Conservation (phyloP, 2,329 filamentous ascomycete genomes). For the Microsporum audouinii region DNA sequence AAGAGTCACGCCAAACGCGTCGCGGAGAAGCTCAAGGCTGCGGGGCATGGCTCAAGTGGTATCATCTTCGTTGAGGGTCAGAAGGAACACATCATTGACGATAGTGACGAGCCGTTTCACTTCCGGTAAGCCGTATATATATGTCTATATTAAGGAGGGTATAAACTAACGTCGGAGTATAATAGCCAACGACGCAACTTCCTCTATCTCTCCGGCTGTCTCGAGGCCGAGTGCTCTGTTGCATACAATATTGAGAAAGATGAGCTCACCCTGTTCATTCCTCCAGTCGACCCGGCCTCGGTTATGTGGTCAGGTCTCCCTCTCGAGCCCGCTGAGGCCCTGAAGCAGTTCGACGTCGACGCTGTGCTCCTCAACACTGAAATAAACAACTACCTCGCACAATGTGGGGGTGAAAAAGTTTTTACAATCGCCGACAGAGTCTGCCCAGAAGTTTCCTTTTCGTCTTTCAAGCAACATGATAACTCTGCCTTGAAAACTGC, state of each 20-base stretch:
- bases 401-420: constrained; percentile 40
- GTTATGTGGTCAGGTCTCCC: constrained; percentile 93
- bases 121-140: constrained; percentile 51
- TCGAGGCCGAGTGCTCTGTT: constrained; percentile 66
- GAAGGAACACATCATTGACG: constrained; percentile 69
- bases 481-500: constrained; percentile 50
- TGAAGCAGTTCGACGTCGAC: constrained; percentile 70
- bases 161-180: background rate
- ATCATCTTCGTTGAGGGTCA: constrained; percentile 83
- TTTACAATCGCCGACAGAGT: constrained; percentile 73
- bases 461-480: constrained; percentile 57
- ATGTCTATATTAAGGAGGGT: background rate
- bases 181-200: constrained; percentile 68
- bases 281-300: constrained; percentile 70
- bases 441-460: constrained; percentile 58
- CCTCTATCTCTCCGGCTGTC: constrained; percentile 84
- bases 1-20: constrained; percentile 79
- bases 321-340: constrained; percentile 61
- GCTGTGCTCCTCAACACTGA: constrained; percentile 60
- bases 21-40: constrained; percentile 59
- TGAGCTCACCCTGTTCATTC: constrained; percentile 78
- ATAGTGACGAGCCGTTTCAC: constrained; percentile 71
- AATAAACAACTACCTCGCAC: constrained; percentile 60
- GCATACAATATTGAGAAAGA: constrained; percentile 66
- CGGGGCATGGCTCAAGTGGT: constrained; percentile 54